Evolutionary conservation across 768 basidiomycete genomes (phyloP).

Genomic region (Termitomyces sp.): DNA sequence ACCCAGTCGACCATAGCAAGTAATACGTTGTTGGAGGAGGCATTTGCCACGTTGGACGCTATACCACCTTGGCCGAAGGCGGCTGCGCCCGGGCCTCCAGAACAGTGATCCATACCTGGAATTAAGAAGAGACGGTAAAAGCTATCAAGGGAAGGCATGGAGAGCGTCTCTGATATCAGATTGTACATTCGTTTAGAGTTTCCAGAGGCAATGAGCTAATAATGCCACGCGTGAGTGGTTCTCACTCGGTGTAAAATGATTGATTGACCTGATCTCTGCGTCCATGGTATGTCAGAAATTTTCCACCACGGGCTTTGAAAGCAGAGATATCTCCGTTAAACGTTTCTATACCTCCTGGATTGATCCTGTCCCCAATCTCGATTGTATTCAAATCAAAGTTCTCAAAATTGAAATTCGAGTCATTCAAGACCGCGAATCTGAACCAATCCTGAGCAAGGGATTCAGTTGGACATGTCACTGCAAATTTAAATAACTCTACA

Average conservation of each 20-base stretch:
- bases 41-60: background rate
- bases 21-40: background rate
- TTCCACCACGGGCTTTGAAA: background rate
- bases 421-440: background rate
- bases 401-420: background rate
- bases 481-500: background rate
- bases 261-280: background rate
- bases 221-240: background rate
- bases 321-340: background rate
- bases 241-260: background rate
- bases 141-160: background rate
- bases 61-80: background rate
- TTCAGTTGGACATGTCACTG: background rate
- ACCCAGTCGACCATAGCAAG: background rate
- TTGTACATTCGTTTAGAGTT: background rate
- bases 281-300: background rate
- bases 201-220: background rate
- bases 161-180: background rate
- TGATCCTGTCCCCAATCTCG: background rate
- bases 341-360: background rate
- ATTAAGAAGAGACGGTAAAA: background rate
- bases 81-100: background rate
- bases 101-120: background rate
- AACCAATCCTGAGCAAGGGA: background rate
- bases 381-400: background rate